Base-by-base conservation (phyloP, 2,329 filamentous ascomycete species). In the Botrytis medusae region DNA sequence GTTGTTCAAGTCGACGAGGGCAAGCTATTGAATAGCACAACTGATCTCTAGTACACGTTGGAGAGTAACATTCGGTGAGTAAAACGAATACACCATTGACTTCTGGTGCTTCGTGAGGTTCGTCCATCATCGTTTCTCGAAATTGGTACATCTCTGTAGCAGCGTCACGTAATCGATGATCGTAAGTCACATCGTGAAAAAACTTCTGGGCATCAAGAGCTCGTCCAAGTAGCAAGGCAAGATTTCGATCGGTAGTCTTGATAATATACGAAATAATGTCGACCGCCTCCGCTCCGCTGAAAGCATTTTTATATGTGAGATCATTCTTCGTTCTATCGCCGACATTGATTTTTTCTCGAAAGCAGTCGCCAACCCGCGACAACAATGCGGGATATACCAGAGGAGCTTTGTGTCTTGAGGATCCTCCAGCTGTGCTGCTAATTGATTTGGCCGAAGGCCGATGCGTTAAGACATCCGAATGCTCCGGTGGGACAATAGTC, bases 111-210 rank as follows among this genome's bases (percentile, higher is more conserved):
- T 93, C 89, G 77, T 94, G 92, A n/a, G 85, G 84, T 78, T 93
- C 90, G 71, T 98, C 95, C 84, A 95, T 92, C 82, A 98, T 87
- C 4, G 92, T 97, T 84, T 98, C 95, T 78, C 93, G 91, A 83
- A 99, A 99, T 81, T 98, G 95, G 82, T 98, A 99, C 82, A 99
- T 93, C 83, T 99, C 96, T 69, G 91, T 92, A 59, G 91, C 89
- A n/a, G 95, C 97, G 83, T 99, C 96, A 83, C 96, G 92, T 79
- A 99, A 85, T 65, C 96, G 90, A 83, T 99, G 96, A 79, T 98
- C 95, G 83, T 99, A 99, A 0, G 95, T 98, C 69, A 98, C 96
- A 86, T 99, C 96, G 84, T 99, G 96, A 82, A 99, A 99, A 84
- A 97, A 98, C 82, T 98, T 98, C 81, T 99, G 96, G 37, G 96